Base-by-base conservation (phyloP, 495 filamentous ascomycete species). In the Venustampulla echinocandica region DNA sequence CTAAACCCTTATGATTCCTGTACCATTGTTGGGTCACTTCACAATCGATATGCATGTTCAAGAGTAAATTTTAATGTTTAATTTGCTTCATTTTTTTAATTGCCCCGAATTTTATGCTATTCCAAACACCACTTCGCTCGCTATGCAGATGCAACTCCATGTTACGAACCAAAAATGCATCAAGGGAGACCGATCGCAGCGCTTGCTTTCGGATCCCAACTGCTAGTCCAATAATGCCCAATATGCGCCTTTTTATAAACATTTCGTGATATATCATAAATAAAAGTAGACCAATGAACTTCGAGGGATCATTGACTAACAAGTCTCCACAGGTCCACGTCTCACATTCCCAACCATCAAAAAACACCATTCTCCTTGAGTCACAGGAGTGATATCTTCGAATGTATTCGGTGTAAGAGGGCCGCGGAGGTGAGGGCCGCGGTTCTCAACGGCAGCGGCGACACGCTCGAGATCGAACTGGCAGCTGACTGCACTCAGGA, bases 381-480 rank as follows among this genome's bases (percentile, higher is more conserved):
- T 77, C 13, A 71, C 66, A 10, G 73, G 74, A 22, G 69, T 73
- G 35, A 76, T 71, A 39, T 77, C 73, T 30, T 74, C 72, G 39
- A 69, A 71, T 27, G 64, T 65, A 49, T 77, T 75, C 7, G 73
- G 74, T 45, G 72, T 77, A 60, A 58, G 52, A 2, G 52, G 37
- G 1, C 56, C 52, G 7, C 55, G 27, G 6, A 18, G 10, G 49
- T 58, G 55, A 9, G 55, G 55, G 10, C 52, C 55, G 2, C 52
- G 23, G 41, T 55, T 52, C n/a, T 44, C 40, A 5, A 50, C 7
- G 2, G 32, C 20, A 11, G 15, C 24, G n/a, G n/a, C n/a, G n/a
- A n/a, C n/a, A n/a, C n/a, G n/a, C 22, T 43, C 38, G 7, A 52
- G 10, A 40, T 40, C 37, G n/a, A 40, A 40, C 10, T 9, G 5